Evolutionary conservation across 176 grass and related monocot genomes (phyloP).

Genomic region (Carex kokanica): DNA sequence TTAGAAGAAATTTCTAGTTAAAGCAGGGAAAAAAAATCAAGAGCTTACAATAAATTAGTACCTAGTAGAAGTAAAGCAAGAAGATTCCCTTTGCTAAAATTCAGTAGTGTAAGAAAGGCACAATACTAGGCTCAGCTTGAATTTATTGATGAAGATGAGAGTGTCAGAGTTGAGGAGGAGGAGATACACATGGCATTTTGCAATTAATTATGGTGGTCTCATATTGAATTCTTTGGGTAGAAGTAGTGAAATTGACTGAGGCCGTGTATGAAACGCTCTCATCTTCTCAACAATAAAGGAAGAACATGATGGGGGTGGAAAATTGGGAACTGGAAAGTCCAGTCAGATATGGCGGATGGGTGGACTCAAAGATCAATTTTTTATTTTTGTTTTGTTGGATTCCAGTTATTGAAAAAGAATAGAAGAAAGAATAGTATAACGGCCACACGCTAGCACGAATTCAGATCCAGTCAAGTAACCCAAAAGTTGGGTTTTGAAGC

Average conservation of each 20-base stretch:
- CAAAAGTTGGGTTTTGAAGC: too few species aligned
- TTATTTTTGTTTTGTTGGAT: background rate
- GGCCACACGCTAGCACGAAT: background rate
- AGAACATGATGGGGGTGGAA: background rate
- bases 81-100: background rate
- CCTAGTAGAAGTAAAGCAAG: background rate
- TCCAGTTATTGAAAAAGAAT: background rate
- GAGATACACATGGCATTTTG: background rate
- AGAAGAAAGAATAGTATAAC: background rate
- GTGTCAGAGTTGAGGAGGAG: background rate
- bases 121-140: background rate
- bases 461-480: too few species aligned
- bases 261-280: conserved; percentile 1
- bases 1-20: background rate
- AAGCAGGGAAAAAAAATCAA: background rate
- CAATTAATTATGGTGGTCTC: background rate
- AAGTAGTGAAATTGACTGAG: background rate
- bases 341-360: background rate
- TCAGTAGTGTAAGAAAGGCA: background rate
- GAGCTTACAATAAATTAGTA: background rate
- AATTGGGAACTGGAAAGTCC: background rate
- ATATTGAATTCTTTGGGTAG: background rate
- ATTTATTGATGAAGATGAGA: background rate
- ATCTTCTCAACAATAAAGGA: background rate
- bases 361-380: background rate